These are phyloP conservation scores for Trichophyton simii DNA, from an alignment of 2,329 filamentous ascomycete genomes.

Conservation along the genomic window DNA sequence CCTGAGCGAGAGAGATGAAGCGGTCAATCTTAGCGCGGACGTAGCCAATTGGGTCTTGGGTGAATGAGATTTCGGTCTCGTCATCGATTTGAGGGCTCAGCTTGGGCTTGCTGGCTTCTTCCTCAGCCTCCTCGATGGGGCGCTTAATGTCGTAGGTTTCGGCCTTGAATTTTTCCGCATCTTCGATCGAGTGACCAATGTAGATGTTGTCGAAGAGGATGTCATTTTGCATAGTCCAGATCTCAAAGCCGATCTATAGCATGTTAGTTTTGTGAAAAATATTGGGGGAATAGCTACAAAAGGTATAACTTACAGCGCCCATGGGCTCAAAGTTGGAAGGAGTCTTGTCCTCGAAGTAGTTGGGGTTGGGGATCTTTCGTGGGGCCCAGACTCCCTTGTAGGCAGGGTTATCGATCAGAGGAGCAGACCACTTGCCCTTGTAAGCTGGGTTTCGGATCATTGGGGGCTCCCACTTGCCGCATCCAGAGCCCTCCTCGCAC, in stretches of 20 bases:
- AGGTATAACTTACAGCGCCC: conserved; percentile 61
- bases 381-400: conserved; percentile 97
- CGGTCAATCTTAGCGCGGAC: conserved; percentile 86
- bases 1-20: conserved; percentile 73
- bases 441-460: conserved; percentile 90
- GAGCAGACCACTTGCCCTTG: conserved; percentile 97
- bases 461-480: conserved; percentile 82
- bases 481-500: conserved; percentile 85
- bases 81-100: conserved; percentile 40
- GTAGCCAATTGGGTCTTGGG: conserved; percentile 77
- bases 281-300: not conserved
- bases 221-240: conserved; percentile 99
- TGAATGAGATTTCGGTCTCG: conserved; percentile 69
- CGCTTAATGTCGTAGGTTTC: conserved; percentile 88
- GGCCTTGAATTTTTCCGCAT: conserved; percentile 75
- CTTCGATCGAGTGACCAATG: conserved; percentile 90
- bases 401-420: conserved; percentile 87
- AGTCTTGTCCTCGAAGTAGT: conserved; percentile 93
- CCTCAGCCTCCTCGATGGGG: conserved; percentile 64
- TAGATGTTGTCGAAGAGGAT: conserved; percentile 99
- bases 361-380: conserved; percentile 91
- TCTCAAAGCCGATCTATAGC: conserved; percentile 81
- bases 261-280: conserved; percentile 11
- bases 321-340: conserved; percentile 97
- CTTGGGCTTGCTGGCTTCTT: conserved; percentile 72